Conservation (phyloP, 306 rosid species). For the Lablab purpureus region DNA sequence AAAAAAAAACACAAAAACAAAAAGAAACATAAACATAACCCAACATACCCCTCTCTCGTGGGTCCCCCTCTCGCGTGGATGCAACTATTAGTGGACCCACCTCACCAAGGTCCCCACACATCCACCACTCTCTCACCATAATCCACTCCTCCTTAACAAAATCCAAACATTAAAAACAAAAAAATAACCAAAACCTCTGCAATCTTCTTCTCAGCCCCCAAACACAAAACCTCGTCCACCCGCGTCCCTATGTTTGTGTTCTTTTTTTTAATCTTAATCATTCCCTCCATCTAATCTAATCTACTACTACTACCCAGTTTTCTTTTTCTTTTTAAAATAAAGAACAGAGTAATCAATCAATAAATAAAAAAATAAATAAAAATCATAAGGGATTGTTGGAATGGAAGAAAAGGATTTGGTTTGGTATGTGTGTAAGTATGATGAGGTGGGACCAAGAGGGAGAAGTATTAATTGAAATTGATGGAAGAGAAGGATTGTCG, state of each 20-base stretch:
- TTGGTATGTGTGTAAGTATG: neutral
- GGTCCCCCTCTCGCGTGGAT: slow-evolving; percentile 78
- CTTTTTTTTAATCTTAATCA: neutral
- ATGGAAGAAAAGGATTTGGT: neutral
- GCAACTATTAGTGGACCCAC: slow-evolving; percentile 67
- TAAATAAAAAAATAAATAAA: neutral
- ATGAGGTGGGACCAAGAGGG: slow-evolving; percentile 41
- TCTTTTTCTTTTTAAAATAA: neutral
- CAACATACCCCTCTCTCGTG: slow-evolving; percentile 29
- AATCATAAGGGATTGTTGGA: neutral
- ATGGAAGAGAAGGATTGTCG: slow-evolving; percentile 54
- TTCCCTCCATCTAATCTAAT: neutral
- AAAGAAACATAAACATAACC: neutral
- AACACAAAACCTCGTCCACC: slow-evolving; percentile 44
- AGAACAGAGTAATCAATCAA: neutral
- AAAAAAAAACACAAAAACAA: slow-evolving; percentile 12
- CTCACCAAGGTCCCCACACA: slow-evolving; percentile 42
- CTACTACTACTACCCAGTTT: too few species aligned
- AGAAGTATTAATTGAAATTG: slow-evolving; percentile 41
- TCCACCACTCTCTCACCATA: slow-evolving; percentile 23
- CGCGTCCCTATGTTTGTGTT: slow-evolving; percentile 44
- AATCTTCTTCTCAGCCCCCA: slow-evolving; percentile 48
- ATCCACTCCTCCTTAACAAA: neutral
- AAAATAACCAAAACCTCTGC: neutral
- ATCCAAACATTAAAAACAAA: neutral